Evolutionary conservation across 805 yeast genomes (phyloP).

Genomic region (Henningerozyma blattae): DNA sequence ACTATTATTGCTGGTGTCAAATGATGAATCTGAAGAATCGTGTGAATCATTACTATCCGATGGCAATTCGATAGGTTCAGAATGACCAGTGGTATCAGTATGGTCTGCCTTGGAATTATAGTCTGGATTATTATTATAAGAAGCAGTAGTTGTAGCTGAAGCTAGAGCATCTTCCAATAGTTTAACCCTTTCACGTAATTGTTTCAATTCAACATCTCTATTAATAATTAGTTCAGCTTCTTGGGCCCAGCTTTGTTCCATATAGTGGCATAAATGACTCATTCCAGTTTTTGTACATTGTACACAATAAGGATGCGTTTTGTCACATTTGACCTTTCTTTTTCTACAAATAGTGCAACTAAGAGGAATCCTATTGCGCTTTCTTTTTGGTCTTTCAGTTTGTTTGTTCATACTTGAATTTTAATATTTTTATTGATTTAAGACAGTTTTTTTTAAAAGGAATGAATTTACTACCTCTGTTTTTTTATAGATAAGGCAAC

Average conservation of each 20-base stretch:
- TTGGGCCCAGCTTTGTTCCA: constrained; percentile 51
- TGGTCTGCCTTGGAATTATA: neutral
- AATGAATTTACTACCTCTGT: too few relatives aligned
- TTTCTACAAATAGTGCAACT: constrained; percentile 37
- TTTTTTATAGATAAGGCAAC: neutral
- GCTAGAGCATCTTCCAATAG: constrained; percentile 34
- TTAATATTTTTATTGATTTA: too few relatives aligned
- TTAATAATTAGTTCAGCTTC: constrained; percentile 35
- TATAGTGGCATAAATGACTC: constrained; percentile 42
- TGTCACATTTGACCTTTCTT: constrained; percentile 39
- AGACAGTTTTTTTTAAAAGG: neutral
- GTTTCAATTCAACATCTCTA: constrained; percentile 34
- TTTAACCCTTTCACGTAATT: constrained; percentile 44
- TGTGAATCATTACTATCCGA: neutral
- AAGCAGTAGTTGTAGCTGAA: constrained; percentile 9
- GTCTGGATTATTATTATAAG: neutral
- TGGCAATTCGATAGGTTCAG: neutral
- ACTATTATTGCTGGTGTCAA: neutral
- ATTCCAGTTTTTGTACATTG: constrained; percentile 50
- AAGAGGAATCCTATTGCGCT: constrained; percentile 37
- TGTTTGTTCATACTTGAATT: too few relatives aligned
- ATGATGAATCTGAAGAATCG: neutral
- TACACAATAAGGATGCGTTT: constrained; percentile 42
- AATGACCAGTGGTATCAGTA: neutral
- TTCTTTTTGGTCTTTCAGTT: constrained; percentile 18